Evolutionary conservation across 805 yeast species (phyloP).

Genomic region (Hemisphaericaspora nanyangensis): DNA sequence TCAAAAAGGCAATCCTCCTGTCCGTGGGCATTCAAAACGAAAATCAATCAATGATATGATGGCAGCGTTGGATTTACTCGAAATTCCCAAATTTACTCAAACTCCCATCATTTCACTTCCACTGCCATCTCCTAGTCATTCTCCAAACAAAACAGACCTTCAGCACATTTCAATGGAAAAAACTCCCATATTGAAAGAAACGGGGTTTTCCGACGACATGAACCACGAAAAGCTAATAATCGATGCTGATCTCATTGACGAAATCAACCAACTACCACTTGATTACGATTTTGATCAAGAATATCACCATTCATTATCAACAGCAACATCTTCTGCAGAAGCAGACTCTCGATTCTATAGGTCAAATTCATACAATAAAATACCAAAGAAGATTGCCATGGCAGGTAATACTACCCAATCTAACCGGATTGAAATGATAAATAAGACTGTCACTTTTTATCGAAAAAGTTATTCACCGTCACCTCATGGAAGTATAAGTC

Average conservation of each 20-base stretch:
- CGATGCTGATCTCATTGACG: slow-evolving; percentile 33
- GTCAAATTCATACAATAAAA: slow-evolving; percentile 38
- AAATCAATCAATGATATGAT: slow-evolving; percentile 31
- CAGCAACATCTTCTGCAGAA: slow-evolving; percentile 1
- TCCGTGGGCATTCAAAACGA: no score
- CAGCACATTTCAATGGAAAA: no score
- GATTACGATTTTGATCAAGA: slow-evolving; percentile 34
- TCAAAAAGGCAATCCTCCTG: no score
- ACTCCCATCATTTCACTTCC: not conserved
- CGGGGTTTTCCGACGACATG: slow-evolving; percentile 3
- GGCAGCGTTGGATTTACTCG: slow-evolving; percentile 8
- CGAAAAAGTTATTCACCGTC: slow-evolving; percentile 18
- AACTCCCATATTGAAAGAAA: slow-evolving; percentile 8
- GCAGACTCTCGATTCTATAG: slow-evolving; percentile 19
- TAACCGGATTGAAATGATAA: slow-evolving; percentile 33
- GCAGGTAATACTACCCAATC: slow-evolving; percentile 16
- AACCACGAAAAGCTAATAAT: slow-evolving; percentile 11
- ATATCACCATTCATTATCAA: not conserved
- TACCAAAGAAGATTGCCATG: slow-evolving; percentile 25
- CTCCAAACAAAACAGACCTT: no score
- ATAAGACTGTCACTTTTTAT: slow-evolving; percentile 42
- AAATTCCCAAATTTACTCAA: not conserved
- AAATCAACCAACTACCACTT: slow-evolving; percentile 32
- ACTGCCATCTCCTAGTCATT: no score
- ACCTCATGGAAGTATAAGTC: slow-evolving; percentile 17